phyloP scores from a whole-genome alignment of 2,329 filamentous ascomycete species.

The Neofusicoccum parvum region DNA sequence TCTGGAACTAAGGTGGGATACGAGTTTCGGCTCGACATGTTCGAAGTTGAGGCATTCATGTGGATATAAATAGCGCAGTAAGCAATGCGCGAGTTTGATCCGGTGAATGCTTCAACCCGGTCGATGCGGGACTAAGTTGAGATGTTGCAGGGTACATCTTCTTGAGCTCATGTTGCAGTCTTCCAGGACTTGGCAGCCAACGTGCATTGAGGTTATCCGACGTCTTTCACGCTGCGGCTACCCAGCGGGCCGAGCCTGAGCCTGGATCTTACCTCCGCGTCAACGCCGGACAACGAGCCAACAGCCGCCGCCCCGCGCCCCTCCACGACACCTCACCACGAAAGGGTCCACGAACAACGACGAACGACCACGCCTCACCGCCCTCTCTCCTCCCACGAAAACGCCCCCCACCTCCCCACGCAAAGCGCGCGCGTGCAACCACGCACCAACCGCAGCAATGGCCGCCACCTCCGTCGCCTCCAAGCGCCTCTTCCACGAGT shows the following conservation, averaged over 20 bases:
- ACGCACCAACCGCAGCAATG: constrained; percentile 35
- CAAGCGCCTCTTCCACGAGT: constrained; percentile 91
- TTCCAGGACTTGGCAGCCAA: too few species aligned
- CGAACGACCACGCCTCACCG: too few species aligned
- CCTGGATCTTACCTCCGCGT: background rate
- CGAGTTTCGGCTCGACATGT: background rate
- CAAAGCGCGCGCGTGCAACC: background rate
- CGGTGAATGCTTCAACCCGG: too few species aligned
- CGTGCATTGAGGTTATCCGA: too few species aligned
- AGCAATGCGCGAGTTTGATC: too few species aligned
- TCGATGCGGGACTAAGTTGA: too few species aligned
- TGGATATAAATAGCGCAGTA: too few species aligned
- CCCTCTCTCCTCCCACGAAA: background rate
- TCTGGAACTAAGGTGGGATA: background rate
- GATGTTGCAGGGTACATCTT: too few species aligned
- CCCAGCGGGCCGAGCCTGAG: background rate
- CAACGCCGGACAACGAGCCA: constrained; percentile 1
- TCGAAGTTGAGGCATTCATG: too few species aligned
- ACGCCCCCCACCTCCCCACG: background rate
- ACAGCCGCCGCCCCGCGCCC: background rate
- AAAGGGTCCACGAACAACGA: too few species aligned
- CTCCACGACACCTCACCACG: constrained; percentile 8
- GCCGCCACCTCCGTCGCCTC: constrained; percentile 56
- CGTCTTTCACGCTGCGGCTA: background rate
- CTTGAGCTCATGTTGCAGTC: background rate